These are phyloP conservation scores for Sporopachydermia lactativora DNA, from an alignment of 805 yeast genomes.

Conservation along the genomic window DNA sequence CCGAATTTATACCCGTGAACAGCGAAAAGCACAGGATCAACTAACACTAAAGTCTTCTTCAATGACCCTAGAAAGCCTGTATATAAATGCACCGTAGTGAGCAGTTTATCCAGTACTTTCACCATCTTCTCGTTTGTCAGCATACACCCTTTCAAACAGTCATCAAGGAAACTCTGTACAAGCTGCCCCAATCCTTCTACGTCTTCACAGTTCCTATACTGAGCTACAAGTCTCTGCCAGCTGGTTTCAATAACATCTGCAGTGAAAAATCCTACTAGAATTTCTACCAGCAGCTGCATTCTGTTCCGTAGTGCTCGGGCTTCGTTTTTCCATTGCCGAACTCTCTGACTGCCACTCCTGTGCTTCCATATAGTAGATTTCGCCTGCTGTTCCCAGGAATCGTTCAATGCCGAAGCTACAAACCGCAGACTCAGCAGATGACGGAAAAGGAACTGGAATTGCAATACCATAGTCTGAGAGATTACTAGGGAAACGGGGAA, in stretches of 20 bases:
- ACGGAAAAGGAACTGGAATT: slow-evolving; percentile 73
- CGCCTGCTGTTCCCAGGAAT: slow-evolving; percentile 59
- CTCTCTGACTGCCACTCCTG: slow-evolving; percentile 25
- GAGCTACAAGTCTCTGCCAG: slow-evolving; percentile 27
- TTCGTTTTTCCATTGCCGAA: slow-evolving; percentile 30
- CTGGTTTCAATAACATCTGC: slow-evolving; percentile 45
- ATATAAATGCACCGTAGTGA: slow-evolving; percentile 33
- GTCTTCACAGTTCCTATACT: slow-evolving; percentile 18
- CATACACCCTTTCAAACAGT: slow-evolving; percentile 50
- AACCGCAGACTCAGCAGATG: slow-evolving; percentile 51
- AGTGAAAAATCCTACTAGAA: slow-evolving; percentile 39
- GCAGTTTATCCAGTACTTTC: slow-evolving; percentile 28
- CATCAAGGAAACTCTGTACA: slow-evolving; percentile 45
- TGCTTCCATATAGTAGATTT: slow-evolving; percentile 56
- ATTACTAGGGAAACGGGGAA: slow-evolving; percentile 76
- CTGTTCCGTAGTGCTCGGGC: slow-evolving; percentile 24
- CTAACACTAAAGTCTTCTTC: slow-evolving; percentile 36
- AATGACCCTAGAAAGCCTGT: slow-evolving; percentile 36
- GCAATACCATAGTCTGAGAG: slow-evolving; percentile 53
- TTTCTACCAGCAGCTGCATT: slow-evolving; percentile 42
- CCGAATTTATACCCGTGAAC: slow-evolving; percentile 17
- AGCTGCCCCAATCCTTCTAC: slow-evolving; percentile 30
- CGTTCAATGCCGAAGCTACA: slow-evolving; percentile 42
- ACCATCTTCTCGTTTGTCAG: slow-evolving; percentile 45
- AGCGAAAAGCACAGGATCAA: slow-evolving; percentile 32